Evolutionary conservation across 2,329 filamentous ascomycete genomes (phyloP).

Genomic region (Hawksworthiomyces lignivorus): DNA sequence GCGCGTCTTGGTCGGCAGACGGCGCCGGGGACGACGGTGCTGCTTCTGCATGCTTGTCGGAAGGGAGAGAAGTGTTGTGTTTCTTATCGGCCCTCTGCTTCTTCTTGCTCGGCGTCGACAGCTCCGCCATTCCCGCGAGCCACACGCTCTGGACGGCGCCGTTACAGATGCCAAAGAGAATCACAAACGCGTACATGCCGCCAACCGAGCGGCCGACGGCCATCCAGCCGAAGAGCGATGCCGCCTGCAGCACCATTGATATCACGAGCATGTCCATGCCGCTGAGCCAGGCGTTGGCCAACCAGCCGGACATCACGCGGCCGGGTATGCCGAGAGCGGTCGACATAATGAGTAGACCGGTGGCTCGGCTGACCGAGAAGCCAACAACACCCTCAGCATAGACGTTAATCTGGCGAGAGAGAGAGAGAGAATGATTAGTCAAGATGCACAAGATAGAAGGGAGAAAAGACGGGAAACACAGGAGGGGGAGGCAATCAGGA

Average conservation of each 20-base stretch:
- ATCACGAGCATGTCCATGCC: constrained; percentile 45
- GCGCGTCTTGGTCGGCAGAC: background rate
- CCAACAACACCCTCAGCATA: constrained; percentile 29
- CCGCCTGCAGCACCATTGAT: constrained; percentile 33
- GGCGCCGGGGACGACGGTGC: background rate
- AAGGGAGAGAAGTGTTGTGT: no score
- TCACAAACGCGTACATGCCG: constrained; percentile 36
- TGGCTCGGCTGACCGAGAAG: constrained; percentile 40
- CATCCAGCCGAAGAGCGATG: constrained; percentile 37
- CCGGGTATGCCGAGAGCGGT: constrained; percentile 49
- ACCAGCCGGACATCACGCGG: constrained; percentile 43
- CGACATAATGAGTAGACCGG: constrained; percentile 48
- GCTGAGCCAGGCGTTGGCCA: constrained; percentile 46
- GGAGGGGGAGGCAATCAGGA: no score
- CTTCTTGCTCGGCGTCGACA: constrained; percentile 29
- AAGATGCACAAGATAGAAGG: no score
- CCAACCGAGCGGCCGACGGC: constrained; percentile 32
- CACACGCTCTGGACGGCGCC: constrained; percentile 32
- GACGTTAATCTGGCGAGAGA: constrained; percentile 19
- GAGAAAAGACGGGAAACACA: background rate
- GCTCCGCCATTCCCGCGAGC: constrained; percentile 26
- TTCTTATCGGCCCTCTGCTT: no score
- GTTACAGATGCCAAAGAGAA: constrained; percentile 36
- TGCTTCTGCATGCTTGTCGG: background rate
- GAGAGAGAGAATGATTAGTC: background rate